Evolutionary conservation across 148 eudicot species (phyloP), one percentile per base, ranked within the genome.

Genomic region (Rhododendron griersonianum): DNA sequence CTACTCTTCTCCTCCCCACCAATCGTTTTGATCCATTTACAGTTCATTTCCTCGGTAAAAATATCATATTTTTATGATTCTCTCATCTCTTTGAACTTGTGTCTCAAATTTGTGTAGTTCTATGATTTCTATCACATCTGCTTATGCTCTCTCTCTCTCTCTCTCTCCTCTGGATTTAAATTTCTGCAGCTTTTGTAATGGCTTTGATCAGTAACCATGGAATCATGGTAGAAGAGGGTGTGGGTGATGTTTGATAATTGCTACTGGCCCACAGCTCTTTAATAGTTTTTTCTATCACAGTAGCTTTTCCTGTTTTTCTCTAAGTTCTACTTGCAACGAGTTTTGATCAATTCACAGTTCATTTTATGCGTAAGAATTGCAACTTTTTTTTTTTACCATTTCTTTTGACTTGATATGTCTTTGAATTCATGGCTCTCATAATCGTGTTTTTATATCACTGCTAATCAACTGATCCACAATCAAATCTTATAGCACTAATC

Each of bases 151-250:
- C 30, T 78, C 28, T 23, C 57, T 76, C 44, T 83, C 57, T 76
- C 44, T 83, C 28, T 83, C 8, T 30, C 81, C 51, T 69, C 35
- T 83, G 53, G 80, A n/a, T 88, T 88, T 86, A 82, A 61, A 39
- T 78, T 51, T 82, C 74, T 61, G 50, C 81, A 65, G 88, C 75
- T 77, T 75, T 55, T 80, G 59, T 48, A 18, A 44, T 63, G 77
- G 77, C 48, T 75, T 81, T 84, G 87, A 88, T 83, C 45, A n/a
- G 39, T 80, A 48, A 33, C 83, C 39, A 30, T 71, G 82, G 13
- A 88, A 91, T 87, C 88, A 96, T 96, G 98, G 94, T 92, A 28
- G 98, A 93, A 88, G 95, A 90, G 35, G 87, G 83, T 41, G 92
- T 90, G 47, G 33, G 83, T 14, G 87, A 86, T 75, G 81, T 35